Evolutionary conservation across 352 stramenopile species (phyloP).

Genomic region (Pythium phragmitis): DNA sequence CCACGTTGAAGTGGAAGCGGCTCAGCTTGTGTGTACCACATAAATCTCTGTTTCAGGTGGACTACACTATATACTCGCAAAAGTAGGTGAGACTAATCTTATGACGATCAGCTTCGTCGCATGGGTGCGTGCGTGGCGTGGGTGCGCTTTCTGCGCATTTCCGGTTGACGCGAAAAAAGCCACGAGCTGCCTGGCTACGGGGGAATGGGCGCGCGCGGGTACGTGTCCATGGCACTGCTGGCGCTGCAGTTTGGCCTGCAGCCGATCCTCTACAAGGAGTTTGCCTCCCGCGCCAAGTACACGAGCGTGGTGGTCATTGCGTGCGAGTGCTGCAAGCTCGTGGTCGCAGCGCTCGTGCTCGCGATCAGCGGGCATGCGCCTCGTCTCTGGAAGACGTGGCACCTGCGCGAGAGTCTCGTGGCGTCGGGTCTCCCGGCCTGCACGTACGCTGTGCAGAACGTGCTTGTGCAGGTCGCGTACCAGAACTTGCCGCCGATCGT

Average conservation of each 20-base stretch:
- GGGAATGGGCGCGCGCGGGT: slow-evolving; percentile 19
- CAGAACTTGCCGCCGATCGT: slow-evolving; percentile 81
- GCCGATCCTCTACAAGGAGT: slow-evolving; percentile 83
- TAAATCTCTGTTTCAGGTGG: no score
- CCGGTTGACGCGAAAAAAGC: no score
- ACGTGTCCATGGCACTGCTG: slow-evolving; percentile 56
- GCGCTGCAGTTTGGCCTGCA: slow-evolving; percentile 83
- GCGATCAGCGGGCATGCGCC: slow-evolving; percentile 34
- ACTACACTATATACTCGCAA: no score
- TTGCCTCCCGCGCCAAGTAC: slow-evolving; percentile 50
- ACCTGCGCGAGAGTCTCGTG: slow-evolving; percentile 47
- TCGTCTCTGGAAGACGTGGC: slow-evolving; percentile 54
- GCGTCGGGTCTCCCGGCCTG: slow-evolving; percentile 75
- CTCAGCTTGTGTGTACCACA: no score
- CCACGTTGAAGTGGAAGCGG: no score
- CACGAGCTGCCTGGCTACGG: no score
- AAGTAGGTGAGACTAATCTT: no score
- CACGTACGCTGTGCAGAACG: slow-evolving; percentile 87
- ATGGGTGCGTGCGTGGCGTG: no score
- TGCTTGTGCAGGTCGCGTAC: slow-evolving; percentile 82
- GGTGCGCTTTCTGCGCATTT: no score
- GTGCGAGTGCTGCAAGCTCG: slow-evolving; percentile 71
- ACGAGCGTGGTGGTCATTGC: slow-evolving; percentile 72
- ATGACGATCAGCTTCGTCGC: no score
- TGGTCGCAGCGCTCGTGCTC: slow-evolving; percentile 53